Base-by-base conservation (phyloP, 2,329 filamentous ascomycete species). In the Apiospora kogelbergensis region DNA sequence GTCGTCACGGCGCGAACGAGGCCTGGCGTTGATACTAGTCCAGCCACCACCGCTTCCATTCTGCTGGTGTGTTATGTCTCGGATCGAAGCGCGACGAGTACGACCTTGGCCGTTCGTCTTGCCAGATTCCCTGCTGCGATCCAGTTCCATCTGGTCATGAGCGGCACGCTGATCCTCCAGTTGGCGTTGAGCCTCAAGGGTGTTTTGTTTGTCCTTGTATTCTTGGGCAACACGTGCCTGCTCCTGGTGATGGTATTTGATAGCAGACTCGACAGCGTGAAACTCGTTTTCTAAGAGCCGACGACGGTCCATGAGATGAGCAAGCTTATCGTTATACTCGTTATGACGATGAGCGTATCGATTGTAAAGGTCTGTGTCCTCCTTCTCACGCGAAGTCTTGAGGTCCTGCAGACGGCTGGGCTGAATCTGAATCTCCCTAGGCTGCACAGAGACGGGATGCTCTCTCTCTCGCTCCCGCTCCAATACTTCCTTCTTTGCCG, bases 11-110 rank as follows among this genome's bases (percentile, higher is more conserved):
- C 73, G 73, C 53, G 72, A 71, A 4, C 74, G 74, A 66, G 74
- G 72, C 17, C 74, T 72, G n/a, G 72, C 74, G 53, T 78, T 78
- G 37, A 78, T 77, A 41, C 75, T 79, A 4, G 76, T 77, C 76
- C 75, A 78, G 7, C 73, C 72, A 64, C 71, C 73, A 15, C 70
- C 75, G 17, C 53, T n/a, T 60, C 53, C 53, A 37, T 60, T 60
- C 17, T 60, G 30, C 3, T 60, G 53, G 10, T 60, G 53, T n/a
- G 53, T 60, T 37, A 60, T 60, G 30, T 60, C 53, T 37, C 53
- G 53, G 20, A 60, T 60, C 11, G 53, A 60, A 37, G 53, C 53
- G 37, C 53, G 53, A 60, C 53, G 53, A n/a, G 53, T 37, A 4
- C 53, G 53, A 11, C 53, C 53, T 17, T 60, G 53, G 9, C 53